A percentile compares a stretch with the other conserved stretches of the same genome.
These are phyloP conservation scores for Fusarium sp. DNA, from an alignment of 2,329 filamentous ascomycete genomes.

Conservation along the genomic window DNA sequence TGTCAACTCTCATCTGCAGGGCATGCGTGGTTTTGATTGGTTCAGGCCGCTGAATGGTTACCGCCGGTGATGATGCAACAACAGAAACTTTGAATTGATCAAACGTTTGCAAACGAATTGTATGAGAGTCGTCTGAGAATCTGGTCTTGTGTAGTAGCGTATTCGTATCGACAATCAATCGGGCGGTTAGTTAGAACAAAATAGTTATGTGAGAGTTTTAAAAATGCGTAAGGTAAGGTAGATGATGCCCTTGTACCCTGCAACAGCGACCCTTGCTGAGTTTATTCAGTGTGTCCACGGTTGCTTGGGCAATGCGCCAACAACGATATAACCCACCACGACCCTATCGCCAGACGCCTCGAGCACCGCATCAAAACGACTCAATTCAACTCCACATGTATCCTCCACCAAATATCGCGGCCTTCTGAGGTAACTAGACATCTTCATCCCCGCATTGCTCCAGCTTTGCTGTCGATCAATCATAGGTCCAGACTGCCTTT, in stretches of 20 bases:
- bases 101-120: background rate
- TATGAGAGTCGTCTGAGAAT: background rate
- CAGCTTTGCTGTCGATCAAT: slow-evolving; percentile 22
- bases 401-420: slow-evolving; percentile 27
- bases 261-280: slow-evolving; percentile 15
- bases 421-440: slow-evolving; percentile 24
- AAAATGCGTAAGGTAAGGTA: background rate
- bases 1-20: background rate
- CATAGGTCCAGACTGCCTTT: background rate
- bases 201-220: background rate
- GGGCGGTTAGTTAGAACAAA: background rate
- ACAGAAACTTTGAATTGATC: slow-evolving; percentile 6
- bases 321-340: slow-evolving; percentile 8
- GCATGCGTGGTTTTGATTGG: slow-evolving; percentile 18
- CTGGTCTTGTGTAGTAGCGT: background rate
- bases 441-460: slow-evolving; percentile 24
- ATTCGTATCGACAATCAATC: background rate
- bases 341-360: slow-evolving; percentile 19
- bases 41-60: background rate
- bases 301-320: slow-evolving; percentile 41
- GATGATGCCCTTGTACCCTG: slow-evolving; percentile 16
- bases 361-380: background rate
- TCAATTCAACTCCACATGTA: slow-evolving; percentile 28
- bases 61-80: slow-evolving; percentile 12
- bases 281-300: slow-evolving; percentile 10